Evolutionary conservation across 371 early-diverging fungal species (phyloP).

Genomic region (Enterospora canceri): DNA sequence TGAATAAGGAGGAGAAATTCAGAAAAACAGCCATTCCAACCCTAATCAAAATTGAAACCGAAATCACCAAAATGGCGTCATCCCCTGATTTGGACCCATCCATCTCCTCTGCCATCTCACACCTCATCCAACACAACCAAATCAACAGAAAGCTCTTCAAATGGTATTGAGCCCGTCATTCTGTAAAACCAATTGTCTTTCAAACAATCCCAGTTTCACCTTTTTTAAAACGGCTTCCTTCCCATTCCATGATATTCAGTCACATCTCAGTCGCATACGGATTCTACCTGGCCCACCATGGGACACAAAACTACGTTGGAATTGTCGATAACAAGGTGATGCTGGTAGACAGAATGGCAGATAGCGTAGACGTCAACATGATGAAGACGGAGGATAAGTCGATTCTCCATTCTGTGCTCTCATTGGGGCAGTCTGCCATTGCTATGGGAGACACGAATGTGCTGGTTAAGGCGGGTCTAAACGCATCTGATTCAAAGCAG

Average conservation of each 20-base stretch:
- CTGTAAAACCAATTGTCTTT: constrained; percentile 28
- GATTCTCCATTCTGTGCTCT: background rate
- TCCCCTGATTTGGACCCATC: constrained; percentile 34
- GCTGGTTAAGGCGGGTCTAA: background rate
- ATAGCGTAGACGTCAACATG: background rate
- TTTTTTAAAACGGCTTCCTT: background rate
- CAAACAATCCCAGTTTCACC: constrained; percentile 16
- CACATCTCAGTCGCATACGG: background rate
- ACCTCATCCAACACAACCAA: constrained; percentile 15
- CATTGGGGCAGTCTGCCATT: background rate
- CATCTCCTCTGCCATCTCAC: constrained; percentile 9
- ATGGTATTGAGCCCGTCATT: constrained; percentile 53
- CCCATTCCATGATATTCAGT: too few relatives aligned
- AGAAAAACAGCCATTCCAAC: constrained; percentile 68
- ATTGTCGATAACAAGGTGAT: background rate
- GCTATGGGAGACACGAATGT: background rate
- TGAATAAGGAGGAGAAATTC: constrained; percentile 72
- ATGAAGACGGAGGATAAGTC: background rate
- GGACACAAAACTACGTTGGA: background rate
- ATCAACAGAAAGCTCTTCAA: constrained; percentile 44
- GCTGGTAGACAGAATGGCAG: background rate
- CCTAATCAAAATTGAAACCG: constrained; percentile 63
- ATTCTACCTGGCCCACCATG: background rate
- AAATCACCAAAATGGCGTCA: constrained; percentile 55
- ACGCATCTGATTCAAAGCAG: background rate